Base-by-base conservation (phyloP, 306 rosid genomes). In the Echinosophora koreensis region DNA sequence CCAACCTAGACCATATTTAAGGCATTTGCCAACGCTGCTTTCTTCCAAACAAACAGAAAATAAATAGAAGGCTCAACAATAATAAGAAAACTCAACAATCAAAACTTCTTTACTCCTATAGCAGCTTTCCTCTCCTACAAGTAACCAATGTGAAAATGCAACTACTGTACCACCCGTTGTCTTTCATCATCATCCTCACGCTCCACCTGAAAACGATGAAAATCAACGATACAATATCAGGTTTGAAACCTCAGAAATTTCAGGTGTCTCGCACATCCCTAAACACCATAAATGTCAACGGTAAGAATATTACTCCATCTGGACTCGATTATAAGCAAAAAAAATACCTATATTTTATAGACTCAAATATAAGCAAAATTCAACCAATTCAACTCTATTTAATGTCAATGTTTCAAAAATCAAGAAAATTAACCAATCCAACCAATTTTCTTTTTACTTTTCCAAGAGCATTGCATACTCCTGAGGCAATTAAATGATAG, bases 161-260 rank as follows among this genome's bases (percentile, higher is more conserved):
- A 39, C 80, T 83, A 89, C n/a, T 83, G 87, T 16, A 83, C 85
- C 32, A 51, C 50, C 87, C 81, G 86, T 78, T 83, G 89, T 66
- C 90, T 87, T 73, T 78, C 89, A 5, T 47, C 79, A 3, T 55
- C 84, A 67, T 81, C 89, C 58, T 90, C 98, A 12, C 66, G 78
- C 83, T 82, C 88, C 74, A 85, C 86, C 86, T 85, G 82, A 73
- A 73, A 62, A 68, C 59, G 12, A 64, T 5, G 32, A 68, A 69
- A 73, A 73, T 30, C 70, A 46, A 32, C 12, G 68, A 49, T 49
- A 64, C 17, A 66, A 65, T 42, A 16, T 41, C 46, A 41, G 44
- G 9, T 39, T 39, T 6, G 44, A 10, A 39, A 39, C 8, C 10
- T 6, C 5, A 6, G 44, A 76, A 14, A 47, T 27, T 52, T 10